Evolutionary conservation across 2,329 filamentous ascomycete species (phyloP).

Genomic region (Botrytis hyacinthi): DNA sequence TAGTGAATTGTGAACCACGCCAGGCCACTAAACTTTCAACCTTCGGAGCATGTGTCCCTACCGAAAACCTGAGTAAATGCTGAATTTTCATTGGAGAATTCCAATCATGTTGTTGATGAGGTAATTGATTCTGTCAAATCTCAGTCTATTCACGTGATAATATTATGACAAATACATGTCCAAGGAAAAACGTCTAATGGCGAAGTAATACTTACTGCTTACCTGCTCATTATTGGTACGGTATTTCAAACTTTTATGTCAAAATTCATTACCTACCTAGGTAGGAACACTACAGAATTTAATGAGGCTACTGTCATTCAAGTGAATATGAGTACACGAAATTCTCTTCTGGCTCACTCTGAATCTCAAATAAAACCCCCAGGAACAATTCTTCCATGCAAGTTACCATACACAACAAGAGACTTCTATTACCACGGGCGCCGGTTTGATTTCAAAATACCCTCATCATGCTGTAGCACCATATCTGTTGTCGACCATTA

Average conservation of each 20-base stretch:
- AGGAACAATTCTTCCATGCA: not conserved
- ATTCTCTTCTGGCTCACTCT: no score
- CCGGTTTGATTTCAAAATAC: not conserved
- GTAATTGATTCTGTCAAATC: not conserved
- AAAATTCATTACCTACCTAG: no score
- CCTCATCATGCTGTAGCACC: not conserved
- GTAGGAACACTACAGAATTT: no score
- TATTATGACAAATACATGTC: not conserved
- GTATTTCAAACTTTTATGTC: no score
- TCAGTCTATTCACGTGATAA: fast-evolving
- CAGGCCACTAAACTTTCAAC: not conserved
- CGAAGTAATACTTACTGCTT: no score
- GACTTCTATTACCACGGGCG: not conserved
- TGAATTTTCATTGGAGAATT: not conserved
- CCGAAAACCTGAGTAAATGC: not conserved
- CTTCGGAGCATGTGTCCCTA: not conserved
- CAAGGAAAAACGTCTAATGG: no score
- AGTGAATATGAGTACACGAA: no score
- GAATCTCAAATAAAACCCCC: no score
- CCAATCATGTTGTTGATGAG: not conserved
- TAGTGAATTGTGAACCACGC: not conserved
- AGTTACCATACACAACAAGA: not conserved
- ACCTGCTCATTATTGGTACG: no score
- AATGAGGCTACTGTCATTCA: no score
- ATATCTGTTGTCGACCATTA: not conserved